Conservation (phyloP, 2,329 filamentous ascomycete species). For the Xylaria sp. region DNA sequence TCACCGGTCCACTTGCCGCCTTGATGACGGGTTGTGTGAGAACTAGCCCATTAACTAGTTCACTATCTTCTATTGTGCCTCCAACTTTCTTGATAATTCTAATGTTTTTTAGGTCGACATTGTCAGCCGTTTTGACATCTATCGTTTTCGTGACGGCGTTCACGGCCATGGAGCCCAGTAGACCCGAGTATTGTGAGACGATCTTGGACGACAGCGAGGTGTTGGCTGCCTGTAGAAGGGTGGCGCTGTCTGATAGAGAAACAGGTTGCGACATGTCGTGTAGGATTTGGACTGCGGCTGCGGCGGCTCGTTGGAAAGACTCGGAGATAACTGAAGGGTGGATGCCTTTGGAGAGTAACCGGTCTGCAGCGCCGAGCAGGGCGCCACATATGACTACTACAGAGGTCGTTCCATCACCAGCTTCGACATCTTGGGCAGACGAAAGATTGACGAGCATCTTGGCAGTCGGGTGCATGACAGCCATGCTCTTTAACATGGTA, state of each 20-base stretch:
- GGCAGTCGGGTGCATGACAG: constrained; percentile 98
- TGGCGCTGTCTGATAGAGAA: constrained; percentile 84
- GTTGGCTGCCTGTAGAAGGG: constrained; percentile 94
- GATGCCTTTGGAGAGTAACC: constrained; percentile 89
- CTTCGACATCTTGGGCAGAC: constrained; percentile 97
- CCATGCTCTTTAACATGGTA: constrained; percentile 99
- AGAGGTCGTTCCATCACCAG: constrained; percentile 96
- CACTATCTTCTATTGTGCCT: constrained; percentile 97
- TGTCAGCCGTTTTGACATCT: constrained; percentile 93
- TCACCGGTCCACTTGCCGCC: constrained; percentile 86
- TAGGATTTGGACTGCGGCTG: constrained; percentile 86
- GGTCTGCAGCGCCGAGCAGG: constrained; percentile 91
- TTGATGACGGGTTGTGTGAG: constrained; percentile 94
- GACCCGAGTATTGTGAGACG: constrained; percentile 94
- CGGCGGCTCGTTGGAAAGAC: constrained; percentile 93
- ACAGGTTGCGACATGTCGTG: constrained; percentile 97
- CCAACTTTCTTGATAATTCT: constrained; percentile 97
- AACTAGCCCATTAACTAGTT: constrained; percentile 94
- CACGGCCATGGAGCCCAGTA: constrained; percentile 96
- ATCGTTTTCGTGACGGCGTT: constrained; percentile 96
- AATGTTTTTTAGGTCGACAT: constrained; percentile 96
- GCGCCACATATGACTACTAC: constrained; percentile 98
- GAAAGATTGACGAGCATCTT: constrained; percentile 99
- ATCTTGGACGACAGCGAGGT: constrained; percentile 99
- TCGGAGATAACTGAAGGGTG: constrained; percentile 98